These are phyloP conservation scores for Mycena alexandri DNA, from an alignment of 768 basidiomycete species.

Conservation along the genomic window DNA sequence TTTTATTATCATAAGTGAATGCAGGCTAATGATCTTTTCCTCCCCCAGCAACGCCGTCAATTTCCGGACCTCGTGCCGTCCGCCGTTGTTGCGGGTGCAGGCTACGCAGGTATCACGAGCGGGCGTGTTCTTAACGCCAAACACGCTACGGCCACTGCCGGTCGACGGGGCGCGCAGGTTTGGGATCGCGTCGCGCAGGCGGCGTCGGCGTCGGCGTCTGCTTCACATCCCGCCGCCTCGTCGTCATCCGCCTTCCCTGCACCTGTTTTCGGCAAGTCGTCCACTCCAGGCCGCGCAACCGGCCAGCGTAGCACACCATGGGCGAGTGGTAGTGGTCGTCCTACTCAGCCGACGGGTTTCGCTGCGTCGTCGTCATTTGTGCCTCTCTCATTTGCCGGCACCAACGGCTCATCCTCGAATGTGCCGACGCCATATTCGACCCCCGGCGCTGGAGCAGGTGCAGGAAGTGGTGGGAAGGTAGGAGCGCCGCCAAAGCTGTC, in stretches of 20 bases:
- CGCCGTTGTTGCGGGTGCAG: conserved; percentile 59
- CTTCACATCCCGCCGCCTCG: conserved; percentile 42
- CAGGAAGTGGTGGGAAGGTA: conserved; percentile 21
- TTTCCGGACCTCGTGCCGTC: conserved; percentile 83
- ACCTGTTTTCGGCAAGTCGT: conserved; percentile 60
- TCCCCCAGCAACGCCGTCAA: conserved; percentile 80
- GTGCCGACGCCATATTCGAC: conserved; percentile 31
- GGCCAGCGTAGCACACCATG: conserved; percentile 72
- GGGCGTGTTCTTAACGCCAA: conserved; percentile 90
- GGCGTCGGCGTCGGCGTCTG: conserved; percentile 74
- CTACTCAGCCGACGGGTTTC: conserved; percentile 32
- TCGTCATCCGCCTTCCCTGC: conserved; percentile 53
- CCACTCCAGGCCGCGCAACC: conserved; percentile 54
- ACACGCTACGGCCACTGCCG: conserved; percentile 72
- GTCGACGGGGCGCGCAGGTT: conserved; percentile 73
- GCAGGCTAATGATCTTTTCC: too few relatives aligned
- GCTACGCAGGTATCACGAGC: conserved; percentile 84
- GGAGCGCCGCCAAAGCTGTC: conserved; percentile 62
- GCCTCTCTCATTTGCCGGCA: conserved; percentile 32
- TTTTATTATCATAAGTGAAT: not conserved
- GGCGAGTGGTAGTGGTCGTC: conserved; percentile 52
- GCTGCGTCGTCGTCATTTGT: conserved; percentile 43
- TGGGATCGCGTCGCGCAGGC: conserved; percentile 92
- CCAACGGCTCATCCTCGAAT: conserved; percentile 40
- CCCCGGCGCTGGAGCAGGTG: conserved; percentile 22